phyloP scores from a whole-genome alignment of 1,139 yeast species.

The Candida tunisiensis region DNA sequence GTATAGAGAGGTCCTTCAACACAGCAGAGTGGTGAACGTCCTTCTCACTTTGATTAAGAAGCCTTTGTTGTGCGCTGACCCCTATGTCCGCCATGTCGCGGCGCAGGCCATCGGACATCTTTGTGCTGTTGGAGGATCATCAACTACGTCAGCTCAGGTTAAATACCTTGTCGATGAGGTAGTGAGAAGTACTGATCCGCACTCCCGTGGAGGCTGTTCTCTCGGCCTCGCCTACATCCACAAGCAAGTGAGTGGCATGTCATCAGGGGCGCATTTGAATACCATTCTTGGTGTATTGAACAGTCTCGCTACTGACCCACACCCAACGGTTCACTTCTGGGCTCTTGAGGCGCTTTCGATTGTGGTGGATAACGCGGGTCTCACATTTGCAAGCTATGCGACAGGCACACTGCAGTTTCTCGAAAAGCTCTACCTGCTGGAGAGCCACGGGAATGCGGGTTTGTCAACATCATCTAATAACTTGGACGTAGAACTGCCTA shows the following conservation, averaged over 20 bases:
- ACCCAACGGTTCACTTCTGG: conserved; percentile 67
- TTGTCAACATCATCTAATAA: conserved; percentile 28
- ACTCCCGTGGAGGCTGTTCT: conserved; percentile 46
- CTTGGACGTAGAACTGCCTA: conserved; percentile 26
- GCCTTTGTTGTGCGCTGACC: conserved; percentile 21
- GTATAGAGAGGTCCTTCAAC: not conserved
- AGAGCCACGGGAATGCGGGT: conserved; percentile 35
- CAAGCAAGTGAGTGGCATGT: conserved; percentile 28
- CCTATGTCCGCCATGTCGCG: conserved; percentile 28
- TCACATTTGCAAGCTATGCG: conserved; percentile 28
- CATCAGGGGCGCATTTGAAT: conserved; percentile 21
- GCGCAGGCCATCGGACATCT: conserved; percentile 55
- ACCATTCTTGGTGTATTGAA: conserved; percentile 38
- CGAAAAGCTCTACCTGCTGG: conserved; percentile 30
- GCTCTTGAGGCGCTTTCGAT: conserved; percentile 43
- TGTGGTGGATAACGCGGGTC: conserved; percentile 37
- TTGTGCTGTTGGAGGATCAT: conserved; percentile 25
- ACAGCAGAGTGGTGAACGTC: conserved; percentile 9
- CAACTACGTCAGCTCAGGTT: conserved; percentile 30
- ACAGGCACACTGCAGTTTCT: conserved; percentile 30
- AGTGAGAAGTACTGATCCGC: conserved; percentile 43
- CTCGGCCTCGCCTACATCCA: conserved; percentile 45
- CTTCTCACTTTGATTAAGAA: conserved; percentile 41
- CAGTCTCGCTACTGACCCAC: conserved; percentile 61
- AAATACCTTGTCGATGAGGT: conserved; percentile 42